Evolutionary conservation across 352 stramenopile genomes (phyloP), one percentile per base, ranked within the genome.

Genomic region (Pythium apleroticum): DNA sequence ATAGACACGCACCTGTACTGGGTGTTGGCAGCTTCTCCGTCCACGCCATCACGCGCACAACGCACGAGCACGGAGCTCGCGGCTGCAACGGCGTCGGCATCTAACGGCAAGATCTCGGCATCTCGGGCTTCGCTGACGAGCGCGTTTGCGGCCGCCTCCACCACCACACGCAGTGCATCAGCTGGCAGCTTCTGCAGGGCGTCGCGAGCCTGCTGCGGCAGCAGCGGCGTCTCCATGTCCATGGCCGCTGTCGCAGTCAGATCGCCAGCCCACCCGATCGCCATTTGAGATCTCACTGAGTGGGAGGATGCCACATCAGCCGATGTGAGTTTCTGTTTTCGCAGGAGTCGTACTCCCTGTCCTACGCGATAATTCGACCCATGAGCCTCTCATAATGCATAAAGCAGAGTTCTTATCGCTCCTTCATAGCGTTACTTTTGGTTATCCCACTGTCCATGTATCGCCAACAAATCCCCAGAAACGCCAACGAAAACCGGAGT

Each of bases 391-490:
- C 7, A 15, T 68, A 20, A 11, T 2, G 19, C 31, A 45, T 63
- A 59, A 53, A 62, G 53, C 43, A 48, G 49, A 68, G 35, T 68
- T 63, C 39, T 68, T 55, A 20, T n/a, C 17, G 46, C 20, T 28
- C 57, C 62, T 68, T 63, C 62, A 68, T 41, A 54, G 3, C 17
- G 46, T 39, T 63, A 68, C 62, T 68, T 68, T 39, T 48, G 5
- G 20, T 17, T 24, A 20, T 50, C 43, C 43, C 43, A 50, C 43
- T 50, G 43, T 50, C 5, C 9, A 9, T 17, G 43, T 50, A 50
- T 50, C 43, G 43, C 43, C 43, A 50, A 50, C 43, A 50, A 50
- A 50, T 14, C 39, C 7, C 39, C 6, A 46, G 39, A 50, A 50
- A 50, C 43, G 43, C 43, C 43, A 50, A 50, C 43, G 43, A 50